Conservation (phyloP, 2,329 filamentous ascomycete species). For the Colletotrichum agaves region DNA sequence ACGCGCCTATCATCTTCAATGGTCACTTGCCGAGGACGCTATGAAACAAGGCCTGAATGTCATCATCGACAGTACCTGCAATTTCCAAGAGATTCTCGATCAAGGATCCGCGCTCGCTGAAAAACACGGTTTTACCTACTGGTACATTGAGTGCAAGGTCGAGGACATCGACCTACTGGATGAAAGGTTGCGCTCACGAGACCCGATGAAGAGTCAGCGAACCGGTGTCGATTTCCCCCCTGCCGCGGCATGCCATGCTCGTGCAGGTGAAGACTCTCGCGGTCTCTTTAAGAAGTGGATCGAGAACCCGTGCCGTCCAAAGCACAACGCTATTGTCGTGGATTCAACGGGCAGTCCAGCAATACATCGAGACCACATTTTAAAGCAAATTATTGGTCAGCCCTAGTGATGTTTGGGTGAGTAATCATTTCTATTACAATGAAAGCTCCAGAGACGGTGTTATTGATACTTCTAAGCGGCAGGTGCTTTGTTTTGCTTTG, state of each 20-base stretch:
- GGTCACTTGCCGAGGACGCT: conserved; percentile 48
- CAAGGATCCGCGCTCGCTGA: conserved; percentile 44
- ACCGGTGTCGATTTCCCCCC: conserved; percentile 43
- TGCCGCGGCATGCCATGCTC: conserved; percentile 25
- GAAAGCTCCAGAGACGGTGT: not conserved
- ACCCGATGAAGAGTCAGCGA: conserved; percentile 46
- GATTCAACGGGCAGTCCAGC: conserved; percentile 41
- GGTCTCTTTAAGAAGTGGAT: conserved; percentile 45
- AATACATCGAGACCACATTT: conserved; percentile 38
- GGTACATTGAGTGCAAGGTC: conserved; percentile 48
- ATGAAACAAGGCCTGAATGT: conserved; percentile 48
- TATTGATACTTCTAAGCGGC: not conserved
- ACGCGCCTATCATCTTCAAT: conserved; percentile 48
- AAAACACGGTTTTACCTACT: conserved; percentile 37
- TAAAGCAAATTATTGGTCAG: conserved; percentile 40
- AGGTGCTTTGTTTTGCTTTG: not conserved
- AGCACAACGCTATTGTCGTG: conserved; percentile 40
- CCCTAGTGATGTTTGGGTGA: not conserved
- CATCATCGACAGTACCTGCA: conserved; percentile 52
- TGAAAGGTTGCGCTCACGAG: conserved; percentile 41
- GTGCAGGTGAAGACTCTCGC: conserved; percentile 32
- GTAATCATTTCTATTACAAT: not conserved
- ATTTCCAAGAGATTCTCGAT: conserved; percentile 46
- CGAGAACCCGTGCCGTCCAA: conserved; percentile 44
- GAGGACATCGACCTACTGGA: conserved; percentile 46